These are phyloP conservation scores for Fusarium sp. DNA, from an alignment of 2,329 filamentous ascomycete genomes.

Conservation along the genomic window DNA sequence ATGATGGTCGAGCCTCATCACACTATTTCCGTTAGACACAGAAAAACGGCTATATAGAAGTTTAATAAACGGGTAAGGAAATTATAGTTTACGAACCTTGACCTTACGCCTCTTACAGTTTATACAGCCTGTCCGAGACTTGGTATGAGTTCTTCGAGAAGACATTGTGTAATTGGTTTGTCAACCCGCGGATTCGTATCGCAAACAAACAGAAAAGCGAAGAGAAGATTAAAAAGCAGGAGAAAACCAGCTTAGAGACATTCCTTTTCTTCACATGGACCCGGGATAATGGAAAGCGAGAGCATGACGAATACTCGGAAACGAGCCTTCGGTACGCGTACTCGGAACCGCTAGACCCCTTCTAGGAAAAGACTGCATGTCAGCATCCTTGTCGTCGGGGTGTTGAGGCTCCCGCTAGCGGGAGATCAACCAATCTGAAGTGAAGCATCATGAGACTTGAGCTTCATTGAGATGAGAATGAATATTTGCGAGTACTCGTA, in stretches of 20 bases:
- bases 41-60: not conserved
- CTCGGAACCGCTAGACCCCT: constrained; percentile 37
- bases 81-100: constrained; percentile 44
- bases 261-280: constrained; percentile 17
- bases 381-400: constrained; percentile 15
- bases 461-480: not conserved
- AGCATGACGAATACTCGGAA: constrained; percentile 42
- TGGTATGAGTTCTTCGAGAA: constrained; percentile 50
- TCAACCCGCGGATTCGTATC: constrained; percentile 41
- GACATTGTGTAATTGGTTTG: constrained; percentile 34
- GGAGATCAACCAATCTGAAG: not conserved
- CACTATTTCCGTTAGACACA: constrained; percentile 36
- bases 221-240: constrained; percentile 7
- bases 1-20: constrained; percentile 47
- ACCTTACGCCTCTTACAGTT: constrained; percentile 52
- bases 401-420: constrained; percentile 11
- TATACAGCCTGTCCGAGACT: constrained; percentile 50
- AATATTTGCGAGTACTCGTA: constrained; percentile 3
- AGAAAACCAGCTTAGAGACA: constrained; percentile 5
- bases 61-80: not conserved
- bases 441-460: not conserved
- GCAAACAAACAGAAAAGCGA: constrained; percentile 5
- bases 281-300: constrained; percentile 10
- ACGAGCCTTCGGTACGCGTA: constrained; percentile 34
- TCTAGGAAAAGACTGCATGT: not conserved